Percentiles rank a stretch among this genome's conserved stretches.
Conservation (phyloP, 257 asterid genomes). For the Buddleja alternifolia region DNA sequence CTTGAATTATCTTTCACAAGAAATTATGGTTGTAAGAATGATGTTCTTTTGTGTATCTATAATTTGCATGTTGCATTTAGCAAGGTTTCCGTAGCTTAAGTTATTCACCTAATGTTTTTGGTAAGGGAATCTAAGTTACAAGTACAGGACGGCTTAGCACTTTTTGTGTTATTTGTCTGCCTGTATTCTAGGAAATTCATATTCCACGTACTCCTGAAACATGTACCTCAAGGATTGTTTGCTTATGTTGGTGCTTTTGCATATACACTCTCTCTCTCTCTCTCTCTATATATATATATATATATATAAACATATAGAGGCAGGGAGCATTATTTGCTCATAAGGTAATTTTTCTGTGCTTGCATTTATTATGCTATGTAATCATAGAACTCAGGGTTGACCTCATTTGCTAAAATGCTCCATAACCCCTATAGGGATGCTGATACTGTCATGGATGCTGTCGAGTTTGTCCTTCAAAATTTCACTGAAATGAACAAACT, state of each 20-base stretch:
- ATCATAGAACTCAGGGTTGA: conserved; percentile 20
- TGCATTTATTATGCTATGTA: conserved; percentile 12
- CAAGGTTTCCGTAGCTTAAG: conserved; percentile 13
- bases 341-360: conserved; percentile 21
- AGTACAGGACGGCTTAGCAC: conserved; percentile 15
- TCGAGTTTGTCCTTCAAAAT: conserved; percentile 97
- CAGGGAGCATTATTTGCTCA: not conserved
- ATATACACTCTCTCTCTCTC: not conserved
- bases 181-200: conserved; percentile 8
- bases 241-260: not conserved
- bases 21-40: conserved; percentile 18
- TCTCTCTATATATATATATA: not conserved
- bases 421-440: conserved; percentile 69
- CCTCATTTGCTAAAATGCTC: conserved; percentile 28
- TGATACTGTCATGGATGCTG: conserved; percentile 85
- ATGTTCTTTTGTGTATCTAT: conserved; percentile 1
- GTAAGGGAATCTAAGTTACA: conserved; percentile 7
- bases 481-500: conserved; percentile 99
- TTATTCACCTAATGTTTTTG: conserved; percentile 3
- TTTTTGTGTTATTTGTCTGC: conserved; percentile 1
- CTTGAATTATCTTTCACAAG: conserved; percentile 3
- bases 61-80: conserved; percentile 16
- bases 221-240: conserved; percentile 4
- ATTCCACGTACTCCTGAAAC: conserved; percentile 7
- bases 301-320: not conserved